Percentiles rank a stretch among this genome's conserved stretches.
Evolutionary conservation across 768 basidiomycete genomes (phyloP).

Genomic region (Lentinula boryana): DNA sequence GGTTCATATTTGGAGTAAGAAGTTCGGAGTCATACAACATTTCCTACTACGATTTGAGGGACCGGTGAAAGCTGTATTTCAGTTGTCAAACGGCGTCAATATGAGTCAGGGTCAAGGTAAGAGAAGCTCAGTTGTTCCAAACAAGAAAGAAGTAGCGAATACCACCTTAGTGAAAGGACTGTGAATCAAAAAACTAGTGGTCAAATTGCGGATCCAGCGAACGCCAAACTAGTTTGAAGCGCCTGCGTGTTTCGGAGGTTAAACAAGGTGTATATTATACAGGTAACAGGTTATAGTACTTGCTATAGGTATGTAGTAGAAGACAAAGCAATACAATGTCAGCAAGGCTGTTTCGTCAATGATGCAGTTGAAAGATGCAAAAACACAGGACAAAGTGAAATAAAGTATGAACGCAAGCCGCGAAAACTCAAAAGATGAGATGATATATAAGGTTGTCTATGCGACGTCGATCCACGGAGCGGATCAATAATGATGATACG

Average conservation of each 20-base stretch:
- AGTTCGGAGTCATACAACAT: neutral
- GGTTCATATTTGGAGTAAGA: neutral
- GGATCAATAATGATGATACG: neutral
- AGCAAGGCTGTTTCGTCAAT: neutral
- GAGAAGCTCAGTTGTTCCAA: neutral
- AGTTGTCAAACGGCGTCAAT: neutral
- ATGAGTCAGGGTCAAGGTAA: neutral
- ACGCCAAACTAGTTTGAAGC: too few relatives aligned
- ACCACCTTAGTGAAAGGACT: too few relatives aligned
- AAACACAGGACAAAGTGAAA: neutral
- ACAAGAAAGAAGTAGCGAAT: too few relatives aligned
- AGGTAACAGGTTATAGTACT: neutral
- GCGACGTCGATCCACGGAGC: neutral
- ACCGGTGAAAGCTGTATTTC: neutral
- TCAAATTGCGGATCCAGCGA: too few relatives aligned
- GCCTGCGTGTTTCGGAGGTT: too few relatives aligned
- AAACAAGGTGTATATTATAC: neutral
- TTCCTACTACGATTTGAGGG: neutral
- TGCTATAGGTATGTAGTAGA: neutral
- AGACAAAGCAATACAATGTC: neutral
- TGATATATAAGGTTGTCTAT: neutral
- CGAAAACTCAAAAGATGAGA: neutral
- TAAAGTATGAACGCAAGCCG: neutral
- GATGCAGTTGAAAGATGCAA: neutral
- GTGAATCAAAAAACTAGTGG: too few relatives aligned